phyloP scores from a whole-genome alignment of 352 stramenopile genomes.

The Blastocystis sp. region DNA sequence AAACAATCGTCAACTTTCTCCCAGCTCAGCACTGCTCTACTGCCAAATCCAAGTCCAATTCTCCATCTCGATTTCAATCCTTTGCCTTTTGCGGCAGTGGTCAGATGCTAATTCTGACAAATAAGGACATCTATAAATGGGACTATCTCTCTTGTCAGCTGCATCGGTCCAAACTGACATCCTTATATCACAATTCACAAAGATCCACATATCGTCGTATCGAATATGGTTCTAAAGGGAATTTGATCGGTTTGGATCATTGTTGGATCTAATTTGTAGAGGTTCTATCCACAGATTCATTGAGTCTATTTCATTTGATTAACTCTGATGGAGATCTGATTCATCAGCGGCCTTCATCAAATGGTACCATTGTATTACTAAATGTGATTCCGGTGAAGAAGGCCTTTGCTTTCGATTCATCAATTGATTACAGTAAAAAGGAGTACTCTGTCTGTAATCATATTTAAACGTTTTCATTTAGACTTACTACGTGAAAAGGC shows the following conservation, averaged over 20 bases:
- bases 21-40: background rate
- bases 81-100: slow-evolving; percentile 26
- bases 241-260: background rate
- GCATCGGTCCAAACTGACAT: background rate
- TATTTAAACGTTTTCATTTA: background rate
- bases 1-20: background rate
- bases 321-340: background rate
- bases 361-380: background rate
- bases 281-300: background rate
- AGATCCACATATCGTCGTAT: background rate
- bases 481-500: background rate
- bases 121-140: slow-evolving; percentile 39
- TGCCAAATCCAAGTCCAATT: background rate
- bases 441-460: background rate
- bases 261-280: background rate
- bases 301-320: background rate
- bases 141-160: background rate
- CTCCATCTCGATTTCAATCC: background rate
- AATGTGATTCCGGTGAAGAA: background rate
- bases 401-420: background rate
- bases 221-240: background rate
- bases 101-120: slow-evolving; percentile 7
- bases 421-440: background rate
- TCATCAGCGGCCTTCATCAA: background rate
- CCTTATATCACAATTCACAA: background rate